Evolutionary conservation across 2,329 filamentous ascomycete species (phyloP).

Genomic region (Alternaria alternata): DNA sequence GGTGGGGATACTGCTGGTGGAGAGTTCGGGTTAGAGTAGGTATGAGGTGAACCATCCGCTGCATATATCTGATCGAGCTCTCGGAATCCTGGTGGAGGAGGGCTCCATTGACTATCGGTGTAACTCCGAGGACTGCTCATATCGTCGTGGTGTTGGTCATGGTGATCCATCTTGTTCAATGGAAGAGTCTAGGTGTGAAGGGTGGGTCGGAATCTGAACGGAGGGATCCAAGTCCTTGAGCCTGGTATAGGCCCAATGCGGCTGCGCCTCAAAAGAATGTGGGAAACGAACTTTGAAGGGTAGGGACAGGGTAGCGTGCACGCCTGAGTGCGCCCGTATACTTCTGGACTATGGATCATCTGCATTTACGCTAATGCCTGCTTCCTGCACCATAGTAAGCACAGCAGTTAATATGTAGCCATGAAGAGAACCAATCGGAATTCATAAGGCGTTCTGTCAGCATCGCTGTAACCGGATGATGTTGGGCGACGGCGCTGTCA

Average conservation of each 20-base stretch:
- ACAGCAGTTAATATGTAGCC: constrained; percentile 17
- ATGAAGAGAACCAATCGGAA: constrained; percentile 20
- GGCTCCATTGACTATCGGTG: constrained; percentile 29
- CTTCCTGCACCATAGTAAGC: constrained; percentile 26
- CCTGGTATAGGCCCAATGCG: constrained; percentile 20
- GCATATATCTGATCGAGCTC: constrained; percentile 29
- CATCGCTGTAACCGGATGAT: constrained; percentile 4
- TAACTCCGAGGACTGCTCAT: constrained; percentile 20
- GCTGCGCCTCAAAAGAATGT: constrained; percentile 15
- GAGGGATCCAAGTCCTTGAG: constrained; percentile 1
- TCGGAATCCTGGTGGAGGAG: constrained; percentile 32
- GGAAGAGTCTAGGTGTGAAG: constrained; percentile 8
- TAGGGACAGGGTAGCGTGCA: constrained; percentile 23
- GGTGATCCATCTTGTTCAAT: constrained; percentile 24
- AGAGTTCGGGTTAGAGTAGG: constrained; percentile 19
- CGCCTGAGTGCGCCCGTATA: constrained; percentile 12
- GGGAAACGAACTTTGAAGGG: constrained; percentile 11
- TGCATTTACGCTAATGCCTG: constrained; percentile 14
- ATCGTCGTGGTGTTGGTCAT: constrained; percentile 23
- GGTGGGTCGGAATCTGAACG: constrained; percentile 16
- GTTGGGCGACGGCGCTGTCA: constrained; percentile 15
- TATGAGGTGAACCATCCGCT: constrained; percentile 14
- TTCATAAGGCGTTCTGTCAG: constrained; percentile 17
- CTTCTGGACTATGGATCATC: constrained; percentile 15
- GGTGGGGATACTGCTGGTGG: constrained; percentile 27